Evolutionary conservation across 2,329 filamentous ascomycete species (phyloP).

Genomic region (Dactylellina drechsleri): DNA sequence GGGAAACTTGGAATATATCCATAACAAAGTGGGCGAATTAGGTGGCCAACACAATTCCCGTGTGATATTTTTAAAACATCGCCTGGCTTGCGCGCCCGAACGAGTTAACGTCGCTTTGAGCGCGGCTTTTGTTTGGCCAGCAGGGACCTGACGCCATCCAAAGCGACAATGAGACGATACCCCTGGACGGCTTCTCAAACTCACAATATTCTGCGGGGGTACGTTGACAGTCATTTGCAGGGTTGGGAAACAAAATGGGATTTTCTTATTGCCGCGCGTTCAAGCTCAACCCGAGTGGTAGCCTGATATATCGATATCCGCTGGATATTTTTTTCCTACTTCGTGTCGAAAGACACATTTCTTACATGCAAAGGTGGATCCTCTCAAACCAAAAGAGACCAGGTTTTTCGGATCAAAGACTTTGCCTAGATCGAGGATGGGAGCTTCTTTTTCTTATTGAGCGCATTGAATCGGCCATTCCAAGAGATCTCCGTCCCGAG

Average conservation of each 20-base stretch:
- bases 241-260: conserved; percentile 24
- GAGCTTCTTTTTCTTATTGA: no score
- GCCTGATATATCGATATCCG: conserved; percentile 21
- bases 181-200: conserved; percentile 10
- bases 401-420: no score
- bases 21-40: no score
- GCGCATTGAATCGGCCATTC: no score
- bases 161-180: conserved; percentile 43
- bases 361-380: no score
- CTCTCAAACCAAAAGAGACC: no score
- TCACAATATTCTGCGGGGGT: conserved; percentile 5
- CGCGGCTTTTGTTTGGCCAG: conserved; percentile 33
- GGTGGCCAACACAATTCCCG: conserved; percentile 34
- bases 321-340: no score
- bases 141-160: conserved; percentile 28
- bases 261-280: not conserved
- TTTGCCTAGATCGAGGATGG: no score
- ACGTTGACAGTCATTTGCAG: conserved; percentile 8
- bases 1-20: no score
- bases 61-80: conserved; percentile 33
- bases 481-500: no score
- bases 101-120: conserved; percentile 7
- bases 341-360: no score
- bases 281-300: not conserved
- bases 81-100: conserved; percentile 17